Evolutionary conservation across 108 stramenopile genomes (phyloP).

Genomic region (Skeletonema grethae): DNA sequence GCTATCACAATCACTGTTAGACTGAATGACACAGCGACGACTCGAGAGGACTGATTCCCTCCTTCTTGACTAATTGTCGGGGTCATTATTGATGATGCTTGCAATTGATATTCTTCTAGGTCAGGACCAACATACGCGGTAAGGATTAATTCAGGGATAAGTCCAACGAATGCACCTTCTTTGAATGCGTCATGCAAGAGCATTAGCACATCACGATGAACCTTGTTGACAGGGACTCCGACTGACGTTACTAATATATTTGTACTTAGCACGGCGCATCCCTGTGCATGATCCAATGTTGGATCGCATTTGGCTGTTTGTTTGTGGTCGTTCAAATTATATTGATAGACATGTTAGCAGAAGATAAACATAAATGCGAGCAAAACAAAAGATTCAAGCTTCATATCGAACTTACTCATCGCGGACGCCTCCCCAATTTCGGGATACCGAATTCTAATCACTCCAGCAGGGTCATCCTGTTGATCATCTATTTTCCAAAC

Average conservation of each 20-base stretch:
- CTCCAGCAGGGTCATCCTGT: constrained; percentile 18
- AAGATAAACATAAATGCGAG: background rate
- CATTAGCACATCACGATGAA: constrained; percentile 28
- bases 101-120: constrained; percentile 1
- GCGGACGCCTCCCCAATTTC: constrained; percentile 29
- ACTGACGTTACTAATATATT: constrained; percentile 38
- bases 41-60: background rate
- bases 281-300: constrained; percentile 28
- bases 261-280: constrained; percentile 35
- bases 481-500: constrained; percentile 13
- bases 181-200: constrained; percentile 32
- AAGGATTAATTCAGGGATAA: constrained; percentile 30
- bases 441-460: constrained; percentile 43
- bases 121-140: constrained; percentile 45
- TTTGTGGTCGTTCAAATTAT: background rate
- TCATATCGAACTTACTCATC: constrained; percentile 21
- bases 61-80: background rate
- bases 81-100: background rate
- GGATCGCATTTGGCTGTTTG: constrained; percentile 34
- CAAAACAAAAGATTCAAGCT: background rate
- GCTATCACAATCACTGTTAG: constrained; percentile 6
- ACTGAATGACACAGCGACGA: constrained; percentile 12
- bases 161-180: constrained; percentile 25
- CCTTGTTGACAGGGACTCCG: constrained; percentile 9
- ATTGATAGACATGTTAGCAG: background rate